Base-by-base conservation (phyloP, 768 basidiomycete species). In the Rhodotorula kratochvilovae region DNA sequence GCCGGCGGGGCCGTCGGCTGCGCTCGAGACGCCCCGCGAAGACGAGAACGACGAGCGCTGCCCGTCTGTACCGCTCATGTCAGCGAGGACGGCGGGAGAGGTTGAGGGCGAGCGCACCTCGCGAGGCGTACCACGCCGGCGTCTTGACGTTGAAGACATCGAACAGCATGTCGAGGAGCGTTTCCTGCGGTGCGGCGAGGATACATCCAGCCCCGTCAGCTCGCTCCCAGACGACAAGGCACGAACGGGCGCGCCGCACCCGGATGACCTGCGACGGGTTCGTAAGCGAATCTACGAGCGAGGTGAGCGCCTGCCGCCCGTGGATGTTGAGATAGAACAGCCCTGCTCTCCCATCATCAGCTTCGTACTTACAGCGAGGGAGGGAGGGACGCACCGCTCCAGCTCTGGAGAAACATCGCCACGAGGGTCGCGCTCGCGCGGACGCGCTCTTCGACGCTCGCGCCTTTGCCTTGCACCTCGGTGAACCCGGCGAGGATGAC, bases 261-360 rank as follows among this genome's bases (percentile, higher is more conserved):
- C 93, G 84, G 59, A 90, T 88, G 58, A 91, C 89, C 36, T 91
- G 83, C 5, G 90, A 91, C 2, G 95, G 93, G 81, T 96, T 90
- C 72, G 88, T 86, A 56, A 99, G 83, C 0, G 89, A 91, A 76
- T 93, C 86, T 42, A 98, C 85, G 42, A 97, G 81, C 10, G 90
- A 89, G 0, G 62, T 86, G 65, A 99, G 88, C 0, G 93, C 92
- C 45, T 87, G 83, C 84, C 90, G 89, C 74, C 91, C 87, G 78
- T 93, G 86, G 86, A 93, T 87, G 80, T 92, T 95, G 76, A 95
- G 88, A 79, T 95, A 97, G 85, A 97, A 88, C 35, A 98, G 79
- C 19, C 95, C 95, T 83, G 68, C 16, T 5, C 7, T 13, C 27
- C 2, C 12, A 19, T 1, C 17, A 53, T 43, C 35, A 76, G 29